Conservation (phyloP, 2,329 filamentous ascomycete genomes). For the Zopfia rhizophila region DNA sequence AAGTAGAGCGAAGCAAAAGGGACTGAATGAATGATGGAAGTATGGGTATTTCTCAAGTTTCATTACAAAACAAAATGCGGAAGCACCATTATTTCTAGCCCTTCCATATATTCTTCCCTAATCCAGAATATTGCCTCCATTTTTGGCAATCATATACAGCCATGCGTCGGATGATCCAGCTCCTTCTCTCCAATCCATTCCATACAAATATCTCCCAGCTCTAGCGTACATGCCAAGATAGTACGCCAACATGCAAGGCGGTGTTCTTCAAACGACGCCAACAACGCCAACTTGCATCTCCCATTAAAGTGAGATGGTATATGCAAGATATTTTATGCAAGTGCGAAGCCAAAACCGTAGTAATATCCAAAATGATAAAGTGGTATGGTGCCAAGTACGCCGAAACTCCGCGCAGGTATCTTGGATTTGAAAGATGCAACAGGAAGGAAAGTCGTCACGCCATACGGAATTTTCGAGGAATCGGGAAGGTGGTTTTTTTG, state of each 20-base stretch:
- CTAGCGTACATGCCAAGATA: slow-evolving; percentile 3
- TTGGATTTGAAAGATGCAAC: slow-evolving; percentile 27
- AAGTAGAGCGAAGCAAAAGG: too few relatives aligned
- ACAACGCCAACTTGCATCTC: slow-evolving; percentile 18
- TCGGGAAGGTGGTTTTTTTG: not conserved
- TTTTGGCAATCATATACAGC: too few relatives aligned
- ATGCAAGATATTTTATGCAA: slow-evolving; percentile 23
- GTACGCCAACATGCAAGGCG: slow-evolving; percentile 7
- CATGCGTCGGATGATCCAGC: too few relatives aligned
- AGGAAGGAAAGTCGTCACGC: slow-evolving; percentile 44
- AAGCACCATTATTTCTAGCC: too few relatives aligned
- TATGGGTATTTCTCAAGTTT: too few relatives aligned
- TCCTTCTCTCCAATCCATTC: too few relatives aligned
- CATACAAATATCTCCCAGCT: slow-evolving; percentile 1
- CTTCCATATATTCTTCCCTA: too few relatives aligned
- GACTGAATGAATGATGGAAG: too few relatives aligned
- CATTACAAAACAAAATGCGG: too few relatives aligned
- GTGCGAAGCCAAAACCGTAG: slow-evolving; percentile 11
- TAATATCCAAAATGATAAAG: slow-evolving; percentile 24
- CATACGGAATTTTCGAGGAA: slow-evolving; percentile 21
- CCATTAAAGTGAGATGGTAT: slow-evolving; percentile 10
- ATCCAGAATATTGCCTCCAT: too few relatives aligned
- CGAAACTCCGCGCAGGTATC: slow-evolving; percentile 42
- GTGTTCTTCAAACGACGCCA: slow-evolving; percentile 9
- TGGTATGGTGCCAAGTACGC: slow-evolving; percentile 34